Percentiles rank a stretch among this genome's conserved stretches.
Conservation (phyloP, 495 filamentous ascomycete species). For the Neurospora intermedia region DNA sequence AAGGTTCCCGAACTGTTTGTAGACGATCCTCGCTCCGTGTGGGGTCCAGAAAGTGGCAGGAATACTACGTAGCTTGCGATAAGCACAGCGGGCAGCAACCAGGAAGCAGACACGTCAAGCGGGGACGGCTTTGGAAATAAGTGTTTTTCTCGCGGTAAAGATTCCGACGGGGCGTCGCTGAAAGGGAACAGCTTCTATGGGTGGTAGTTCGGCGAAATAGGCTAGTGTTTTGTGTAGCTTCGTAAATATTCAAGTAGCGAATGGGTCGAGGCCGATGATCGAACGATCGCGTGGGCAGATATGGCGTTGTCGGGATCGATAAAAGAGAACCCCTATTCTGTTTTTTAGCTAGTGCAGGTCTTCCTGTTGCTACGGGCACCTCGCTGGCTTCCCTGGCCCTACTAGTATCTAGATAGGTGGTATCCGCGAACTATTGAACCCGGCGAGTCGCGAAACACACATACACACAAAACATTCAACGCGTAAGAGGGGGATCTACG, state of each 20-base stretch:
- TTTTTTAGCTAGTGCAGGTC: background rate
- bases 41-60: background rate
- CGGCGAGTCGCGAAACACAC: background rate
- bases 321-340: background rate
- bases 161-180: background rate
- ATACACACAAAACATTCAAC: background rate
- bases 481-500: background rate
- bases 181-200: background rate
- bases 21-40: background rate
- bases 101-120: background rate
- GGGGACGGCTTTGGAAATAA: background rate
- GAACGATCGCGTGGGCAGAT: background rate
- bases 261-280: background rate
- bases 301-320: background rate
- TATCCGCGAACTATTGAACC: background rate
- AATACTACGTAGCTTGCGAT: background rate
- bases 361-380: background rate
- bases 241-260: background rate
- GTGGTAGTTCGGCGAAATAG: background rate
- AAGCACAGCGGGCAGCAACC: background rate
- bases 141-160: background rate
- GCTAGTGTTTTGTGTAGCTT: background rate
- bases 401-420: background rate
- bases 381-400: background rate
- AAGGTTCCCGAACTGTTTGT: background rate